Evolutionary conservation across 306 rosid species (phyloP), one percentile per base, ranked within the genome.

Genomic region (Parietaria judaica): DNA sequence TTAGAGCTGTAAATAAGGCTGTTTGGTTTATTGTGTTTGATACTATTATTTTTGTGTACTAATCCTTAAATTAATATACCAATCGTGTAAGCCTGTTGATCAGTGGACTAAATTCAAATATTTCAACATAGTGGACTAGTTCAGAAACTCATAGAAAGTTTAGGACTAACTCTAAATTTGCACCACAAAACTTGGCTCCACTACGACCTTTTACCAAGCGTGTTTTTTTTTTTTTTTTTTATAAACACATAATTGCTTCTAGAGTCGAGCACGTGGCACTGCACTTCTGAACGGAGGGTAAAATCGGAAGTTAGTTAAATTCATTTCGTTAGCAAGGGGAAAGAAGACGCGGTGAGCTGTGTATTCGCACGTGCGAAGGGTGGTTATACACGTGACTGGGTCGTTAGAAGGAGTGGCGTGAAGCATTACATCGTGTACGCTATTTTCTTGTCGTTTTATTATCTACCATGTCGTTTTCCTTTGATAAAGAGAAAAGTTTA

Each of bases 401-500:
- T 34, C 38, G 60, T 55, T 34, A 10, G 41, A 7, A 55, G 14
- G 43, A 1, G 34, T 23, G 17, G 16, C 34, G 56, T 7, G 41
- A 55, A 55, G 11, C 53, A 49, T 49, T 11, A 11, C 13, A n/a
- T 49, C 53, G 53, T 49, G 9, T 49, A 10, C 14, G 31, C 3
- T 14, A 5, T 14, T 15, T 16, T 6, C 6, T 14, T 13, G 75
- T n/a, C 78, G 70, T 54, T 73, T 67, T 66, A n/a, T 37, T 17
- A 23, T 11, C 34, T 34, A 14, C 5, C 12, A 6, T 56, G 64
- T 48, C 64, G 64, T 15, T 60, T 44, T 3, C 36, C 14, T 6
- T 41, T 17, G 37, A 44, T 45, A 1, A 43, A 8, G 36, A 38
- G 44, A 57, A 57, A 23, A 45, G 61, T 36, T 49, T 3, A 11